Base-by-base conservation (phyloP, 257 asterid genomes). In the Nyctanthes arbortristis region DNA sequence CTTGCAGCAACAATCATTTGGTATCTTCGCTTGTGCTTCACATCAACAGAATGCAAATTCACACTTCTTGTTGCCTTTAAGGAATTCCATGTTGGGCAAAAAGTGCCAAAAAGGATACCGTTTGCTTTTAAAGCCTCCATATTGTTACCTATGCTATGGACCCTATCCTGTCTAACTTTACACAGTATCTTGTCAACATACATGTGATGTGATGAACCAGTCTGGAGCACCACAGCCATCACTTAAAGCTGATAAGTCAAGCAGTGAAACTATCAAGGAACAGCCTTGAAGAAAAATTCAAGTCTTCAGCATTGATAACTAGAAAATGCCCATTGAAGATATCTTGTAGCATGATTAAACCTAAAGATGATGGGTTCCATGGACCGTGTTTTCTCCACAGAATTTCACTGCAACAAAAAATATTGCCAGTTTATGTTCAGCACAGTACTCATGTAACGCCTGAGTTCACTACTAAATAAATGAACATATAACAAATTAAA, bases 1-100 rank as follows among this genome's bases (percentile, higher is more conserved):
- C 97, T 93, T 47, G 99, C 99, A 78, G 88, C 95, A 65, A 91
- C 96, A 69, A 81, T 81, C 66, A 79, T 49, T 76, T 27, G 78
- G 62, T 56, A 71, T 69, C 91, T 75, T 68, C 83, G 78, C 69
- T 73, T 81, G 59, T 29, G 47, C 71, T 65, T 80, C 25, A 61
- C 72, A 56, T 75, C 81, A 34, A 35, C 30, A 56, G 72, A 76
- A 78, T 71, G 79, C 56, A 77, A 63, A 66, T 69, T 49, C 76
- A 73, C 70, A 63, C 74, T 72, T 54, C 52, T 73, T 43, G 61
- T 69, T 40, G 75, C 72, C 79, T 75, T 84, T 56, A 78, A 43
- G 36, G 87, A 77, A 74, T 71, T 75, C 76, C 79, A 35, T 7
- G 84, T 80, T 78, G 84, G 69, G 11, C 83, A 56, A 60, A 55